Evolutionary conservation across 2,329 filamentous ascomycete genomes (phyloP), one percentile per base, ranked within the genome.

Genomic region (Diaporthe velutina): DNA sequence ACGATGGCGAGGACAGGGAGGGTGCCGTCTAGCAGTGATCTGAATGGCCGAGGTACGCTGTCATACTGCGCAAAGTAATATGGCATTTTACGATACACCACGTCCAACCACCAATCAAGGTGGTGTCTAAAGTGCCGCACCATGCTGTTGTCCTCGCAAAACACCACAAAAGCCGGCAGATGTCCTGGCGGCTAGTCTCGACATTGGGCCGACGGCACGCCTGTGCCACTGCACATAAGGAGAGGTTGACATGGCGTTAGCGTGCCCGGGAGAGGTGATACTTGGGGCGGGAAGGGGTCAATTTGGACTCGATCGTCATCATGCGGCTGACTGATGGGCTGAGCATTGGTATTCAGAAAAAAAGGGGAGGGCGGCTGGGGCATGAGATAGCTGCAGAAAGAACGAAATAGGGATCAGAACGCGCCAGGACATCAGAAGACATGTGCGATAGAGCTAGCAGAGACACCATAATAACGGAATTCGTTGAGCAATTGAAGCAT

Each of bases 1-100:
- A 86, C 33, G 78, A 78, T 30, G 78, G 73, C 22, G 76, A 73
- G 57, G 75, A 52, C 40, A 68, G 45, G 72, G 67, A 74, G 35
- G 74, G 67, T 28, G 48, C 70, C 45, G 58, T 22, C 12, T 61
- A 75, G 22, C 61, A 28, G 33, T 73, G 40, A 73, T 25, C 25
- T 10, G 17, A 35, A 40, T 48, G 40, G 57, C 13, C 9, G 22
- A 19, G 22, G 17, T 4, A 15, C 25, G 30, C 15, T 50, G 40
- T 42, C 45, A 33, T 52, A 3, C 64, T 40, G 64, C 45, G 45
- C 64, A 67, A 25, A 38, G 64, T 52, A 67, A 52, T 52, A 52
- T 67, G 45, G 42, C 22, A 30, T 6, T 38, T 50, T 67, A 38
- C 45, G 33, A 52, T 54, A 38, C 64, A 67, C 45, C 30, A 67